phyloP scores from a whole-genome alignment of 768 basidiomycete species.

The Leccinellum luteum region DNA sequence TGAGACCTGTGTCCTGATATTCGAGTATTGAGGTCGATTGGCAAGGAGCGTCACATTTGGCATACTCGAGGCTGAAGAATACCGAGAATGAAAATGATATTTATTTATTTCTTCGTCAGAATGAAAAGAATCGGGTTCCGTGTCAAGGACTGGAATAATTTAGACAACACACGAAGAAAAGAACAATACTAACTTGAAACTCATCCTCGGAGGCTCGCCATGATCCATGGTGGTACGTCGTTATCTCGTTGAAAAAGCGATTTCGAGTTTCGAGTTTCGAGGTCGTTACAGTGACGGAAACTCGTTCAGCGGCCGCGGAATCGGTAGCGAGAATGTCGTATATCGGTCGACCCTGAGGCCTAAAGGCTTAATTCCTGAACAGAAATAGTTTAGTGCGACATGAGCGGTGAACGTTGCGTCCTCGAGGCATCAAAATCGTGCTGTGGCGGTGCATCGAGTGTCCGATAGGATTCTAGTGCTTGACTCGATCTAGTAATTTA shows the following conservation, averaged over 20 bases:
- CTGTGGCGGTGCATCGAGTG: constrained; percentile 15
- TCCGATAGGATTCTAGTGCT: too few relatives aligned
- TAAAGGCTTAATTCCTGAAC: not conserved
- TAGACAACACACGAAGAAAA: not conserved
- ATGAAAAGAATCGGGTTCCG: constrained; percentile 40
- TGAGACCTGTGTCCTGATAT: not conserved
- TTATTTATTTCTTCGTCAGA: constrained; percentile 42
- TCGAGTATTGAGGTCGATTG: constrained; percentile 38
- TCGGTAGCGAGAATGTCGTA: not conserved
- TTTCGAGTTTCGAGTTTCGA: not conserved
- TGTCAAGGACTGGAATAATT: constrained; percentile 45
- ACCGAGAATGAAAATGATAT: constrained; percentile 37
- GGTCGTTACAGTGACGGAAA: not conserved
- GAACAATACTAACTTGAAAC: not conserved
- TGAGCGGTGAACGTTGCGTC: constrained; percentile 15
- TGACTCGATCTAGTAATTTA: not conserved
- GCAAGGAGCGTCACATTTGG: constrained; percentile 47
- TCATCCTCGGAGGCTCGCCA: too few relatives aligned
- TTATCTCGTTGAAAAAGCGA: not conserved
- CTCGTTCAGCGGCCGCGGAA: not conserved
- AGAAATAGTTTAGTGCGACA: not conserved
- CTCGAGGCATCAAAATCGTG: constrained; percentile 19
- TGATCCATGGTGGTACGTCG: not conserved
- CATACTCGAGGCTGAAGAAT: constrained; percentile 32
- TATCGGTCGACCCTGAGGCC: not conserved